A percentile compares a stretch with the other conserved stretches of the same genome.
Conservation (phyloP, 495 filamentous ascomycete species). For the Hypoxylon subgilvum region DNA sequence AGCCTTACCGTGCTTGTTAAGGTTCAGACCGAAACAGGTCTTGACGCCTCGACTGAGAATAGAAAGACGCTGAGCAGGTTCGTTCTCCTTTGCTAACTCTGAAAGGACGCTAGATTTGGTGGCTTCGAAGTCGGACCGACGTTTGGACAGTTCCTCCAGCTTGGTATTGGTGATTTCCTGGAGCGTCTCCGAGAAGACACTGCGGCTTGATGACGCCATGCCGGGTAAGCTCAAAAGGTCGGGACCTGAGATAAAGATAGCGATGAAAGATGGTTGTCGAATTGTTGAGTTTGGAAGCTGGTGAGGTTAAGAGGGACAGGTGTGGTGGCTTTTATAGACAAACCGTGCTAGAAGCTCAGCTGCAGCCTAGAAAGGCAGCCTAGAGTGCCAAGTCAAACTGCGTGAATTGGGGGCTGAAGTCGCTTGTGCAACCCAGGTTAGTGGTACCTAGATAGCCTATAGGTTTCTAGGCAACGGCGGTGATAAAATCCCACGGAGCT, state of each 20-base stretch:
- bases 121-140: slow-evolving; percentile 59
- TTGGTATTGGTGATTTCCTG: slow-evolving; percentile 71
- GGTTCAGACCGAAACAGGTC: slow-evolving; percentile 45
- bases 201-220: slow-evolving; percentile 21
- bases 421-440: no score
- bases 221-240: background rate
- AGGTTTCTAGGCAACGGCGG: no score
- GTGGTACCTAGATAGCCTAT: no score
- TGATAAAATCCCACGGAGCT: no score
- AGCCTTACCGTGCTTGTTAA: slow-evolving; percentile 29
- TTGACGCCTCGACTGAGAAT: slow-evolving; percentile 53
- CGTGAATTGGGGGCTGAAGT: no score
- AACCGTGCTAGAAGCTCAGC: no score
- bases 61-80: slow-evolving; percentile 44
- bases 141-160: slow-evolving; percentile 65
- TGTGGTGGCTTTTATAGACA: no score
- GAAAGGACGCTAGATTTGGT: slow-evolving; percentile 45
- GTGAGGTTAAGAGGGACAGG: no score
- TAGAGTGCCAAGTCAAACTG: no score
- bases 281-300: no score
- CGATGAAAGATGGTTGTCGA: no score
- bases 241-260: background rate
- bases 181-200: slow-evolving; percentile 64
- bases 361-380: no score
- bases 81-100: slow-evolving; percentile 33